Evolutionary conservation across 2,329 filamentous ascomycete genomes (phyloP), one percentile per base, ranked within the genome.

Genomic region (Curvularia eragrostidis): DNA sequence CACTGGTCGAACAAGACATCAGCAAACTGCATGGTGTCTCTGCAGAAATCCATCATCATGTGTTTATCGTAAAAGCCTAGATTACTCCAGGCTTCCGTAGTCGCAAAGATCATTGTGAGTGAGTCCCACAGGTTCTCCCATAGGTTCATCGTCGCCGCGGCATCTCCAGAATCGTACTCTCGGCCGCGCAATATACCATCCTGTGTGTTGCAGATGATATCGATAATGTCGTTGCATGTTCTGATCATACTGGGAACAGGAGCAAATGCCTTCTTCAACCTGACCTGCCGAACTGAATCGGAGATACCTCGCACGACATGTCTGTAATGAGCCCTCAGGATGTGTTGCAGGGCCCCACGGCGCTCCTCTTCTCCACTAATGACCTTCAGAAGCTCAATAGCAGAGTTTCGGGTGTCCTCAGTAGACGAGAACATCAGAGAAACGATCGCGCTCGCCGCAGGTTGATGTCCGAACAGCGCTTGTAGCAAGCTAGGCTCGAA

Each of bases 1-100:
- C 96, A 95, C 67, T 97, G 89, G 39, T 91, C 88, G 71, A 98
- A 91, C 1, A 97, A 83, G 34, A 86, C 84, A 70, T 96, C 91
- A 0, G 94, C 93, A 71, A 97, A 91, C 68, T 98, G 92, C 86
- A 99, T 99, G 13, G 91, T 91, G 72, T 97, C 92, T 64, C 95
- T 89, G 72, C 93, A 97, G 70, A 98, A 97, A 56, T 97, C 89
- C 68, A 93, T 89, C 91, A 99, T 93, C 52, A 86, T 82, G 19
- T 82, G 78, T 72, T 92, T 95, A 30, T 75, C 65, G 49, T 94
- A 89, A 57, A 91, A 87, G 3, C 84, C 84, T 13, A 86, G 81
- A 44, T 79, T 78, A 63, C 91, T 92, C 95, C 95, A 99, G 10
- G 81, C 80, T 72, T 97, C 93, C 3, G 93, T 96, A 59, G 89